Evolutionary conservation across 2,329 filamentous ascomycete species (phyloP).

Genomic region (Aspergillus sp.): DNA sequence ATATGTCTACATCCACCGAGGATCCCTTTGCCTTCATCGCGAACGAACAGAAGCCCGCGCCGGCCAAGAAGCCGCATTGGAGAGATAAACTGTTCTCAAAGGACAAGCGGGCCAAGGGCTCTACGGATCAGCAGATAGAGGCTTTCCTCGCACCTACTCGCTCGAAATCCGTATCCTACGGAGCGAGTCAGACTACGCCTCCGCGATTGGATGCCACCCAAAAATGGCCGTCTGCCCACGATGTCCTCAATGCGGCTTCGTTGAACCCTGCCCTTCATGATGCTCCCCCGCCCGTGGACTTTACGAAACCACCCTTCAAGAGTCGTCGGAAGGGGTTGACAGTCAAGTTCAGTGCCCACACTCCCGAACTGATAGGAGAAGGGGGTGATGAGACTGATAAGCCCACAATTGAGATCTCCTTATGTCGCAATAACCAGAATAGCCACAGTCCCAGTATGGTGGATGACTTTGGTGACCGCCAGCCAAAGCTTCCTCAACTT

Average conservation of each 20-base stretch:
- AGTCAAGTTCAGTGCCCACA: conserved; percentile 72
- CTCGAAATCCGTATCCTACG: conserved; percentile 36
- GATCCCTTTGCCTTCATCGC: conserved; percentile 41
- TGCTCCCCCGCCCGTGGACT: conserved; percentile 24
- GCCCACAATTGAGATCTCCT: conserved; percentile 71
- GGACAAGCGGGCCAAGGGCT: conserved; percentile 39
- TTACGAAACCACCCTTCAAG: conserved; percentile 30
- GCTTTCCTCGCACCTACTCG: conserved; percentile 61
- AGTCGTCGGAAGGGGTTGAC: conserved; percentile 65
- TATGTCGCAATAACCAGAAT: conserved; percentile 38
- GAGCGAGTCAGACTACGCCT: conserved; percentile 31
- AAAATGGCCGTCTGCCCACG: conserved; percentile 36
- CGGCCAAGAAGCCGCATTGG: conserved; percentile 45
- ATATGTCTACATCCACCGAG: conserved; percentile 40
- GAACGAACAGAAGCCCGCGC: conserved; percentile 34
- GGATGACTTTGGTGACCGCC: conserved; percentile 25
- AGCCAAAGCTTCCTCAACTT: conserved; percentile 29
- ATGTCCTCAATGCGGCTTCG: conserved; percentile 26
- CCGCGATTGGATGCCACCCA: conserved; percentile 41
- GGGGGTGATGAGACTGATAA: conserved; percentile 83
- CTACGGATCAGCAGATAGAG: conserved; percentile 52
- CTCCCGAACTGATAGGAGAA: conserved; percentile 82
- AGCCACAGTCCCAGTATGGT: conserved; percentile 20
- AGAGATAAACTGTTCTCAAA: conserved; percentile 53
- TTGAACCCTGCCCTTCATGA: conserved; percentile 23